Evolutionary conservation across 805 yeast genomes (phyloP), one percentile per base, ranked within the genome.

Genomic region (Pichia nakasei): DNA sequence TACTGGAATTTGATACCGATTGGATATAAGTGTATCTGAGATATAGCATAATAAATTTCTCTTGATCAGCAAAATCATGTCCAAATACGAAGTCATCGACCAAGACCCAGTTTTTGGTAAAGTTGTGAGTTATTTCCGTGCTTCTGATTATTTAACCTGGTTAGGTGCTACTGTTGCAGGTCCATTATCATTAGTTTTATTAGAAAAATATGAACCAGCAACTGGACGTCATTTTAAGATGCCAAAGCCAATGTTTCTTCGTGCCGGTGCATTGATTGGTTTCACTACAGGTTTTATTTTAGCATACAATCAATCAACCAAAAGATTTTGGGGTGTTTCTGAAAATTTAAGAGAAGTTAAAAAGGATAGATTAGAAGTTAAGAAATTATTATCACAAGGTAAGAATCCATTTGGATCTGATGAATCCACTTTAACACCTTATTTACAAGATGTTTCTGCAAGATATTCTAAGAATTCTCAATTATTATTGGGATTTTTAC

Each of bases 401-500:
- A 68, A 72, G 55, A 72, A 79, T 43, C 85, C 91, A 31, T 82
- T 78, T 61, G 85, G 84, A 37, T 70, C 66, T 52, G 57, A 53
- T 13, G 51, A 48, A 22, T 77, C 86, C 44, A 67, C 71, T 41
- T 70, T 85, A 64, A 73, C 76, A 39, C 82, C 78, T 47, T 75
- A 86, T 69, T 63, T 82, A 55, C 85, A 85, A 62, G 83, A 78
- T 52, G 71, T 82, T 50, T 78, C 95, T 47, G 77, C 83, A 55
- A 75, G 87, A 67, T 82, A 83, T 70, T 81, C 93, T 21, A 82
- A 80, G 52, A 78, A 78, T 58, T 77, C 94, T 8, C 78, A 76
- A 56, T 61, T 76, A 45, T 66, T 70, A 44, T 59, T 80, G 53
- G 74, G 78, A 44, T 58, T 83, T 48, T 61, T 85, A 55, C 95